Evolutionary conservation across 768 basidiomycete genomes (phyloP).

Genomic region (Asterophora parasitica): DNA sequence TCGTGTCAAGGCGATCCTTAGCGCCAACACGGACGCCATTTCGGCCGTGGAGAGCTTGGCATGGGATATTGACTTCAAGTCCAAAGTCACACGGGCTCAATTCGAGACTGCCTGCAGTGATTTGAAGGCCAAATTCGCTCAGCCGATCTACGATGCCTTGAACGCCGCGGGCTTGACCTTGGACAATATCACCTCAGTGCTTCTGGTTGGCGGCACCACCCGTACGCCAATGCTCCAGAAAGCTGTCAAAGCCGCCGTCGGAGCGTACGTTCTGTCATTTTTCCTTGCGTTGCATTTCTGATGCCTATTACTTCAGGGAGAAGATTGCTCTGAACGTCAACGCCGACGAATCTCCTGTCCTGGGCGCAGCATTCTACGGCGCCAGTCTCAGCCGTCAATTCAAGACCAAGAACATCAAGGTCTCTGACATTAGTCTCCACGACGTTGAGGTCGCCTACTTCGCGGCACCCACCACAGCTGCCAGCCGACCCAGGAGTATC

Average conservation of each 20-base stretch:
- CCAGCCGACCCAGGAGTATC: constrained; percentile 60
- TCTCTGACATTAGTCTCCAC: constrained; percentile 66
- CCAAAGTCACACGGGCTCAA: constrained; percentile 68
- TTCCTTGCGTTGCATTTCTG: not conserved
- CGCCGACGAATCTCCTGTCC: constrained; percentile 92
- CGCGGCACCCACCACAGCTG: constrained; percentile 49
- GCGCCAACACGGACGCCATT: constrained; percentile 81
- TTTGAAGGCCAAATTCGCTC: constrained; percentile 54
- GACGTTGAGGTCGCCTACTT: constrained; percentile 80
- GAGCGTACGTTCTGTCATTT: constrained; percentile 51
- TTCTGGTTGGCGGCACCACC: constrained; percentile 88
- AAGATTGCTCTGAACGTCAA: constrained; percentile 95
- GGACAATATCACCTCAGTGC: constrained; percentile 78
- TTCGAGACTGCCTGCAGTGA: constrained; percentile 76
- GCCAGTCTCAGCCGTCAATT: constrained; percentile 86
- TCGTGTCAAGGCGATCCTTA: constrained; percentile 86
- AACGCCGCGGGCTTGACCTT: constrained; percentile 59
- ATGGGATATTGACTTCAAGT: constrained; percentile 86
- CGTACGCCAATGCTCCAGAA: constrained; percentile 90
- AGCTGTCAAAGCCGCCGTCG: constrained; percentile 72
- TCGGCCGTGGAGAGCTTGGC: constrained; percentile 82
- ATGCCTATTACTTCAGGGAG: constrained; percentile 34
- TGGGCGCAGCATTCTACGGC: constrained; percentile 90
- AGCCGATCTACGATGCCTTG: constrained; percentile 75
- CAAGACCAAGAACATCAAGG: constrained; percentile 91